Evolutionary conservation across 345 rosid genomes (phyloP).

Genomic region (Sisymbrium irio): DNA sequence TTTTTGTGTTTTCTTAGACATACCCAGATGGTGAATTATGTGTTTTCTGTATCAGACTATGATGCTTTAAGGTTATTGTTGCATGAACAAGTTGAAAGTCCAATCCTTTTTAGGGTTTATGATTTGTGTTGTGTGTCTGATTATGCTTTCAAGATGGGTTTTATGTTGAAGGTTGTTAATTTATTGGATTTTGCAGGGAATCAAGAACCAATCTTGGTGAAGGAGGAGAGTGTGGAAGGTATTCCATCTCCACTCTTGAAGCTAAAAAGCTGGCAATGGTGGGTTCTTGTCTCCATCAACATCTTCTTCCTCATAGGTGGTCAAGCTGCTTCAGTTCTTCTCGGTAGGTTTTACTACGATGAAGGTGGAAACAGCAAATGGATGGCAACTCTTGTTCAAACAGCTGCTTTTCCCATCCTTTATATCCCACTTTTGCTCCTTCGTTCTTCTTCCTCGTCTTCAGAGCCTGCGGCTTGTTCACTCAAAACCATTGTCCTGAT

Average conservation of each 20-base stretch:
- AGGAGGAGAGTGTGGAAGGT: conserved; percentile 29
- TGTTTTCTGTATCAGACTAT: not conserved
- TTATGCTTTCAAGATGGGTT: not conserved
- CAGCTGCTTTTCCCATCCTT: conserved; percentile 67
- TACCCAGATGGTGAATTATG: too few relatives aligned
- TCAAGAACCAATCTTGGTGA: conserved; percentile 34
- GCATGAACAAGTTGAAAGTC: not conserved
- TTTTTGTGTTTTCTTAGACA: not conserved
- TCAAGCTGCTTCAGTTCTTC: conserved; percentile 64
- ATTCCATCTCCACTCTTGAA: conserved; percentile 34
- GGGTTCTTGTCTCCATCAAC: conserved; percentile 47
- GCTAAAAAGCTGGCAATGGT: conserved; percentile 67
- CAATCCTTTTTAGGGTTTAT: not conserved
- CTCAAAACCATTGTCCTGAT: conserved; percentile 38
- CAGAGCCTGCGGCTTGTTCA: conserved; percentile 39
- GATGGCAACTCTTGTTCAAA: conserved; percentile 38
- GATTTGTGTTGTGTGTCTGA: not conserved
- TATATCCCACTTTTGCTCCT: conserved; percentile 51
- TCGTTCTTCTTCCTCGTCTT: conserved; percentile 35
- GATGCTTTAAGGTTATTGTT: not conserved
- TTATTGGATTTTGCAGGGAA: conserved; percentile 1
- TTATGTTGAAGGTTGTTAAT: not conserved
- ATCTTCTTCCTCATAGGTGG: conserved; percentile 54
- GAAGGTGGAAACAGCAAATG: conserved; percentile 38
- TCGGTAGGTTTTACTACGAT: conserved; percentile 28